These are phyloP conservation scores for Phytopythium boreale DNA, from an alignment of 352 stramenopile genomes.

Conservation along the genomic window DNA sequence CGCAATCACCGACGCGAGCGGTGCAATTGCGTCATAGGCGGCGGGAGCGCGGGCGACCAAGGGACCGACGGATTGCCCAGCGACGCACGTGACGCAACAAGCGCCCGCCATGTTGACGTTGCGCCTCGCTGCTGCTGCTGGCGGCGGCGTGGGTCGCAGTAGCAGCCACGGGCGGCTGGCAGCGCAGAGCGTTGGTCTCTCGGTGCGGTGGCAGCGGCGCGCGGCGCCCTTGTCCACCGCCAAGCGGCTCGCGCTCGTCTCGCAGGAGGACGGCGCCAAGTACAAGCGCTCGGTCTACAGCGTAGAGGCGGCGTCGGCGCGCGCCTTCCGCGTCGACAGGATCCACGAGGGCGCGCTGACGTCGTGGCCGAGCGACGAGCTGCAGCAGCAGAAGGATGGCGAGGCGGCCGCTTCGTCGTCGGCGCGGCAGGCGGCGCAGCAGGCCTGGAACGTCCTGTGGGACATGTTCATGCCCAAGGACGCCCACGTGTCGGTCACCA, in stretches of 20 bases:
- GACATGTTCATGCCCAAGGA: conserved; percentile 90
- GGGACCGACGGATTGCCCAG: too few relatives aligned
- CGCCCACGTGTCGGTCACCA: conserved; percentile 78
- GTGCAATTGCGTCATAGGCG: too few relatives aligned
- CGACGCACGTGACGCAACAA: not conserved
- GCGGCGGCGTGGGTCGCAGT: not conserved
- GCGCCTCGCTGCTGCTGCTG: not conserved
- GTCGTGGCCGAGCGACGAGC: conserved; percentile 6
- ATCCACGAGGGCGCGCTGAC: conserved; percentile 8
- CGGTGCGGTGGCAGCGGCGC: not conserved
- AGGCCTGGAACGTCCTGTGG: conserved; percentile 48
- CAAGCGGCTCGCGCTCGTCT: conserved; percentile 9
- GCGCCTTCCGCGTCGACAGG: conserved; percentile 18
- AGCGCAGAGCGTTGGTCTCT: not conserved
- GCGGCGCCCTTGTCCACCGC: not conserved
- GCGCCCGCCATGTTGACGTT: not conserved
- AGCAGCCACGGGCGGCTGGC: not conserved
- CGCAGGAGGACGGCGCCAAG: conserved; percentile 26
- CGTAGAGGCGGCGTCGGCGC: conserved; percentile 2
- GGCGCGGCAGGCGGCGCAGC: conserved; percentile 26
- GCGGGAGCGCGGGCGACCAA: not conserved
- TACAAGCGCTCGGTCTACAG: conserved; percentile 23
- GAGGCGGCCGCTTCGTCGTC: not conserved
- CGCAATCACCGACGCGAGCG: not conserved
- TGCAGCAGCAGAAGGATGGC: not conserved